Conservation (phyloP, 2,329 filamentous ascomycete genomes). For the Ramichloridium luteum region DNA sequence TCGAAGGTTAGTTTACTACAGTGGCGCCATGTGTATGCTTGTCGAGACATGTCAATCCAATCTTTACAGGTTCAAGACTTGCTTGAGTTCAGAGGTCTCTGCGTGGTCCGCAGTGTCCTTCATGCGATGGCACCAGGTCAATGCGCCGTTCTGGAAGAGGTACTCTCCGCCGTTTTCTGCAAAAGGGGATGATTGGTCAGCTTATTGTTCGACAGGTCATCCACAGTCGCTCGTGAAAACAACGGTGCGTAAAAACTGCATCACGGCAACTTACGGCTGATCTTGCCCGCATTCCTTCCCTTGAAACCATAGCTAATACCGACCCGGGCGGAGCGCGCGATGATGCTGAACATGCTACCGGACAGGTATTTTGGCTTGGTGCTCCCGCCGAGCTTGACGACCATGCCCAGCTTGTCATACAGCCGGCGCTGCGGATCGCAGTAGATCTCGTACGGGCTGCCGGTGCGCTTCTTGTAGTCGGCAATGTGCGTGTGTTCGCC, state of each 20-base stretch:
- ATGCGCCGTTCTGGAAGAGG: slow-evolving; percentile 23
- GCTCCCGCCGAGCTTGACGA: slow-evolving; percentile 14
- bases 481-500: slow-evolving; percentile 21
- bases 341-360: slow-evolving; percentile 14
- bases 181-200: slow-evolving; percentile 9
- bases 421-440: slow-evolving; percentile 21
- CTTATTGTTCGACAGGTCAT: no score
- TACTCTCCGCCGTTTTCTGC: slow-evolving; percentile 27
- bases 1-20: no score
- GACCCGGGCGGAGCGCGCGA: neutral
- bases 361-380: slow-evolving; percentile 19
- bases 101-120: slow-evolving; percentile 24
- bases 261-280: neutral
- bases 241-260: no score
- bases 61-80: slow-evolving; percentile 18
- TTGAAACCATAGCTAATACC: slow-evolving; percentile 8
- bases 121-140: slow-evolving; percentile 27
- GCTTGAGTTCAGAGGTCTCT: slow-evolving; percentile 22
- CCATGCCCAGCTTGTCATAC: slow-evolving; percentile 24
- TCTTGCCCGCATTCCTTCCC: slow-evolving; percentile 10
- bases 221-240: no score
- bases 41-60: no score
- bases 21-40: no score
- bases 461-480: slow-evolving; percentile 20
- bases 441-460: slow-evolving; percentile 22